Base-by-base conservation (phyloP, 345 rosid species). In the Populus nigra region DNA sequence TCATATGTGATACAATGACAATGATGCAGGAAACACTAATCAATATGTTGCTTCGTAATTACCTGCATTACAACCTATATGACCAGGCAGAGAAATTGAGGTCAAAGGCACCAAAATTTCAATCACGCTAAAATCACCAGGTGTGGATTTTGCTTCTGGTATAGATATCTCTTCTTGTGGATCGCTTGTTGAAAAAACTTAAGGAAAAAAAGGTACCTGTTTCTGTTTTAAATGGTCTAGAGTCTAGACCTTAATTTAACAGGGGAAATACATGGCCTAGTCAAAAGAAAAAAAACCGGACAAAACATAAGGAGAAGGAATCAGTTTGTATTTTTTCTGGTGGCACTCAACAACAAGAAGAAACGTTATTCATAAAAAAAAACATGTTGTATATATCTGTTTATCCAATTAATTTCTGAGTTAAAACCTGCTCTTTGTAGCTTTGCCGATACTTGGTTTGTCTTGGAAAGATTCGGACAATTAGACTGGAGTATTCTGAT, bases 1-100 rank as follows among this genome's bases (percentile, higher is more conserved):
- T 50, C n/a, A 18, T 50, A 50, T 5, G 22, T 50, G 22, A 50
- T 18, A 50, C 57, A 50, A 18, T 18, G n/a, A 50, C 57, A 50
- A 18, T 78, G 71, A 31, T 87, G 79, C 89, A 94, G 98, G 98
- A 94, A 80, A 94, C 97, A 31, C 96, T 92, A 83, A 84, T 94
- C 65, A 94, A 94, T 79, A 78, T 94, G 75, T 77, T 94, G 73
- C 90, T 92, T 33, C 91, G 93, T 17, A 92, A 92, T 83, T 91
- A 92, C 79, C 88, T 94, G 39, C 97, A 92, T 73, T 92, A 91
- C 83, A 92, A 90, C 73, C 83, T 90, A 1, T 94, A 92, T 79
- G 97, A 94, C 73, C 98, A 92, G 33, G 97, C 96, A 61, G 96
- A 92, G 89, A 92, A 92, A 86, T 78, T 94, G 77, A 85, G 97